These are phyloP conservation scores for Nelumbo lutea DNA, from an alignment of 164 flowering plant species.

Conservation along the genomic window DNA sequence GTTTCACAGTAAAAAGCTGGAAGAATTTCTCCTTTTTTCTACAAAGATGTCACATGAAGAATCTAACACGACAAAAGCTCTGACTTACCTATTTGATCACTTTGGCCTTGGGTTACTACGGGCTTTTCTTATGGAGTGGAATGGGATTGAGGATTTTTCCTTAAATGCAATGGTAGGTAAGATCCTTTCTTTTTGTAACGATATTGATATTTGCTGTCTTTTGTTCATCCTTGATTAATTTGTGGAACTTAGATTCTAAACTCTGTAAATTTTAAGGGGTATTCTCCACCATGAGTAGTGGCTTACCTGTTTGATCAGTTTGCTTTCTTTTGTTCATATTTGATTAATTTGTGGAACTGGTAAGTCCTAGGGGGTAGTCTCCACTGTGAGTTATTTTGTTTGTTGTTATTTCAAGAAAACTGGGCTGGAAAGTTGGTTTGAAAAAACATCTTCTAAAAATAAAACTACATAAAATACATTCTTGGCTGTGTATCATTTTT, in stretches of 20 bases:
- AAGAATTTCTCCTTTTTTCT: slow-evolving; percentile 61
- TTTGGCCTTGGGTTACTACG: slow-evolving; percentile 64
- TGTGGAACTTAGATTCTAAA: neutral
- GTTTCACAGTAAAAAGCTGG: slow-evolving; percentile 46
- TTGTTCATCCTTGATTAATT: neutral
- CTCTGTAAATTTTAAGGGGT: too few relatives aligned
- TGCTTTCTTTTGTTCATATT: neutral
- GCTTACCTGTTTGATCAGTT: slow-evolving; percentile 58
- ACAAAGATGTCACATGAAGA: slow-evolving; percentile 49
- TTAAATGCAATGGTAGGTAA: slow-evolving; percentile 90
- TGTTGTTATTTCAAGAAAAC: too few relatives aligned
- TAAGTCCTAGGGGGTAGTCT: too few relatives aligned
- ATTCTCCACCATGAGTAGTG: slow-evolving; percentile 4
- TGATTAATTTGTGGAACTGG: neutral
- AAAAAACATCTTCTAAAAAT: too few relatives aligned
- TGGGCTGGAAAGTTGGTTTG: too few relatives aligned
- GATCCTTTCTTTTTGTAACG: slow-evolving; percentile 16
- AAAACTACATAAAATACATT: too few relatives aligned
- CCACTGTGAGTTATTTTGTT: too few relatives aligned
- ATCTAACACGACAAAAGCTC: slow-evolving; percentile 44
- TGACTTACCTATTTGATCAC: slow-evolving; percentile 57
- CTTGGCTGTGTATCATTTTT: too few relatives aligned
- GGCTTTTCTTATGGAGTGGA: slow-evolving; percentile 44
- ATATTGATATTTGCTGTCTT: neutral
- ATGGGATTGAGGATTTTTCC: slow-evolving; percentile 50